Conservation (phyloP, 2,329 filamentous ascomycete species). For the Orbilia oligospora region DNA sequence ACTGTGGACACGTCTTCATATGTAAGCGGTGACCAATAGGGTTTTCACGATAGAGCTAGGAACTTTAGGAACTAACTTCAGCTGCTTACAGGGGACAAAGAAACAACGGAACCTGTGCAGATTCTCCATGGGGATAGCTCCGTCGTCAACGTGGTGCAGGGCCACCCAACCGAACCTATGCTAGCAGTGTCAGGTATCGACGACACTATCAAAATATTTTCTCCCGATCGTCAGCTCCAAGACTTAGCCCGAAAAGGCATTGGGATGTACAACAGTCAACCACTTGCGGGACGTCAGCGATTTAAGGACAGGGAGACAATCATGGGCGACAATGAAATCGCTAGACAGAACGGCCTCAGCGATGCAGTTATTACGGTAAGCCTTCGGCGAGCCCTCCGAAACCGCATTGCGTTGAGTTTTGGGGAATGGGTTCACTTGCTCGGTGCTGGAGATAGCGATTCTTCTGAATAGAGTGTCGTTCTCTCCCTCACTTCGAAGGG, state of each 20-base stretch:
- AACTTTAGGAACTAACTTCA: conserved; percentile 50
- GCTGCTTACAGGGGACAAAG: conserved; percentile 70
- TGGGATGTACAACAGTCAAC: conserved; percentile 70
- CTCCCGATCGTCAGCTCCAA: conserved; percentile 74
- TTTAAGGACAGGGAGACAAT: conserved; percentile 76
- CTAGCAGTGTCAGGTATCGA: conserved; percentile 78
- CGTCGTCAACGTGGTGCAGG: conserved; percentile 77
- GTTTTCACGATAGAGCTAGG: conserved; percentile 31
- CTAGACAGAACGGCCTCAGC: conserved; percentile 73
- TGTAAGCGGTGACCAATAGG: conserved; percentile 66
- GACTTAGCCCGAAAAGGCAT: conserved; percentile 73
- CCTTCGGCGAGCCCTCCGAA: conserved; percentile 56
- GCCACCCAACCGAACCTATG: conserved; percentile 77
- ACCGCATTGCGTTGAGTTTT: conserved; percentile 59
- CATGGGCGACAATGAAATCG: conserved; percentile 75
- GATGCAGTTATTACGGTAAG: conserved; percentile 68
- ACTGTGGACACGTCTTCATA: conserved; percentile 78
- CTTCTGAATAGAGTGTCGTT: conserved; percentile 37
- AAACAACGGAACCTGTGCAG: conserved; percentile 74
- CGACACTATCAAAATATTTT: conserved; percentile 79
- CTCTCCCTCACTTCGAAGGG: background rate
- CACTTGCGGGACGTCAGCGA: conserved; percentile 73
- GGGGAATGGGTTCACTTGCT: conserved; percentile 58
- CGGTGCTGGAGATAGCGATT: conserved; percentile 50
- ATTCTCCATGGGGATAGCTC: conserved; percentile 78